A percentile compares a stretch with the other conserved stretches of the same genome.
Conservation (phyloP, 2,329 filamentous ascomycete species). For the Fusarium graminum region DNA sequence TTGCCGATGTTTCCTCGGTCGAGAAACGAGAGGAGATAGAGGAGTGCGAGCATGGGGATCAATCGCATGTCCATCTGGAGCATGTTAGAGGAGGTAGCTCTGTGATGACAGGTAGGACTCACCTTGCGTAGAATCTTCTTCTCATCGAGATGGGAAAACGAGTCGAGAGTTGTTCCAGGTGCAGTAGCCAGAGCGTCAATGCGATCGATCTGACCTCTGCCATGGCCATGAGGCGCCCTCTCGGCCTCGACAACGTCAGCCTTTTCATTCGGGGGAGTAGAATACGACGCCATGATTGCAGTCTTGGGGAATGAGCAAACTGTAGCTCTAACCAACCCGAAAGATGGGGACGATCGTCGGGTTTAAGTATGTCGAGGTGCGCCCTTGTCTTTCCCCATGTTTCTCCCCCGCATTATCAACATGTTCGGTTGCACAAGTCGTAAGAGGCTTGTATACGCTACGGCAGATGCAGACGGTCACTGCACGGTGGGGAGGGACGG, state of each 20-base stretch:
- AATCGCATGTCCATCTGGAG: constrained; percentile 64
- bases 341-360: constrained; percentile 31
- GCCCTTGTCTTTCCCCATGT: constrained; percentile 33
- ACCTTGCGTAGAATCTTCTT: constrained; percentile 71
- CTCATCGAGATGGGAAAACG: constrained; percentile 56
- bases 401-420: constrained; percentile 33
- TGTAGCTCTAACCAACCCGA: not conserved
- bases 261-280: constrained; percentile 40
- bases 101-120: not conserved
- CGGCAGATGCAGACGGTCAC: constrained; percentile 24
- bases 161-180: constrained; percentile 42
- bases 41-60: constrained; percentile 73
- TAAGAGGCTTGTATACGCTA: constrained; percentile 37
- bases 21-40: constrained; percentile 78
- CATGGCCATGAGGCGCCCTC: constrained; percentile 17
- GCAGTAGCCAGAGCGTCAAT: constrained; percentile 31
- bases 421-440: constrained; percentile 5
- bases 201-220: constrained; percentile 22
- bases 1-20: constrained; percentile 76
- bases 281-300: constrained; percentile 33
- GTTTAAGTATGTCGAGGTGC: constrained; percentile 35
- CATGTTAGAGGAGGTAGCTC: constrained; percentile 14
- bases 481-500: constrained; percentile 6
- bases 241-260: constrained; percentile 44
- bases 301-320: not conserved